Evolutionary conservation across 768 basidiomycete species (phyloP).

Genomic region (Russula emetica): DNA sequence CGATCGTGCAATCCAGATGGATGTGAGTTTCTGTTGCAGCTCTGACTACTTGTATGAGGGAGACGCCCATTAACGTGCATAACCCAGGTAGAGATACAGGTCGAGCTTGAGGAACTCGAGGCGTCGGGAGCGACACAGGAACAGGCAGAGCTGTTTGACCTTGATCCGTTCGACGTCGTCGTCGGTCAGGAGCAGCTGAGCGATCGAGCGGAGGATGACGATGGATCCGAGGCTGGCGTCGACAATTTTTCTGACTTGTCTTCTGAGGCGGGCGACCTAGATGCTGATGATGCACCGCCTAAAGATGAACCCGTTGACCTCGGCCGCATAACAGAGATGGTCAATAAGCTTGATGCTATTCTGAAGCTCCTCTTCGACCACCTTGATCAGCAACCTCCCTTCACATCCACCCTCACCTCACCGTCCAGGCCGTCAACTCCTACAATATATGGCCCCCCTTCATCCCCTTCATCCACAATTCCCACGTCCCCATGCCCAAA

Average conservation of each 20-base stretch:
- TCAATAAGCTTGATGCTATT: conserved; percentile 86
- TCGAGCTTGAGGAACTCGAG: conserved; percentile 90
- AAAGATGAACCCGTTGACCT: conserved; percentile 52
- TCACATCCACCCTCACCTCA: conserved; percentile 31
- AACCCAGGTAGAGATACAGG: conserved; percentile 87
- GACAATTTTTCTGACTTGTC: conserved; percentile 70
- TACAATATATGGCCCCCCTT: conserved; percentile 31
- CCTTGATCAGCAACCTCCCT: conserved; percentile 51
- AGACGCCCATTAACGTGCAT: background rate
- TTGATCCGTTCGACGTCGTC: conserved; percentile 84
- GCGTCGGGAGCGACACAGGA: conserved; percentile 50
- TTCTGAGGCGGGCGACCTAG: conserved; percentile 57
- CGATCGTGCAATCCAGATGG: conserved; percentile 93
- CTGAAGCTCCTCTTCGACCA: conserved; percentile 82
- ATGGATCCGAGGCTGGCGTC: conserved; percentile 40
- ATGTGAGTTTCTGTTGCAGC: conserved; percentile 45
- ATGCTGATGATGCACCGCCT: conserved; percentile 38
- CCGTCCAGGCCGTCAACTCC: conserved; percentile 32
- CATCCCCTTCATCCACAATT: conserved; percentile 19
- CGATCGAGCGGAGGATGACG: conserved; percentile 49
- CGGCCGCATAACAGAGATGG: conserved; percentile 78
- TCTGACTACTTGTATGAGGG: background rate
- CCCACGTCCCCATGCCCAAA: conserved; percentile 8
- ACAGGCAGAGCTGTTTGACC: conserved; percentile 57
- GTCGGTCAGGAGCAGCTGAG: conserved; percentile 69